A percentile compares a stretch with the other conserved stretches of the same genome.
These are phyloP conservation scores for Logfia minima DNA, from an alignment of 129 eudicot species.

Conservation along the genomic window DNA sequence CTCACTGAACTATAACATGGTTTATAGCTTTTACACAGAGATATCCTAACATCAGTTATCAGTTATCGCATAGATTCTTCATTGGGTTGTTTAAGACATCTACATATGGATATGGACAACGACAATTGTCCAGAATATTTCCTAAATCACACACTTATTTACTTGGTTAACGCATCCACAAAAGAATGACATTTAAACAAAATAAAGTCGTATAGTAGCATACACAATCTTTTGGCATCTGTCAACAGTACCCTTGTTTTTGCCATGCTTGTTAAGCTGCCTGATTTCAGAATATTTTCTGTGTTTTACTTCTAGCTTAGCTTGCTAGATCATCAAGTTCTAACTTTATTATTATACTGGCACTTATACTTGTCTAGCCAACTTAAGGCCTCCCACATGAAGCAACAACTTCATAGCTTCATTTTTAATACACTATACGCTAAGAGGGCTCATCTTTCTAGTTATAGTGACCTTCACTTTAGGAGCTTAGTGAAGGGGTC, in stretches of 20 bases:
- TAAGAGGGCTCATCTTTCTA: neutral
- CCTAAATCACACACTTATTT: neutral
- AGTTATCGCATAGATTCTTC: too few species aligned
- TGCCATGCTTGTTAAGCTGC: neutral
- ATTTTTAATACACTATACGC: too few species aligned
- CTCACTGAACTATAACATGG: neutral
- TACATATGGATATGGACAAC: neutral
- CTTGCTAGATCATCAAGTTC: neutral
- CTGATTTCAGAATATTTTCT: neutral
- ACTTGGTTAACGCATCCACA: neutral
- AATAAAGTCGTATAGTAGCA: neutral
- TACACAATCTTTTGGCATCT: neutral
- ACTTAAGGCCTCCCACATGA: neutral
- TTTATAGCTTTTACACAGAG: neutral
- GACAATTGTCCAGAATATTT: too few species aligned
- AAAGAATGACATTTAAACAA: neutral
- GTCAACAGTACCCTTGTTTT: neutral
- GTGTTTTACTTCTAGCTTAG: neutral
- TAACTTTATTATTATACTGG: neutral
- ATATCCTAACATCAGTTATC: neutral
- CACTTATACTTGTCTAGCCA: neutral
- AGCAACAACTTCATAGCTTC: neutral
- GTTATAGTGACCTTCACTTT: neutral
- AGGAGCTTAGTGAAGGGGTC: neutral
- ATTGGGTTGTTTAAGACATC: neutral